Evolutionary conservation across 768 basidiomycete genomes (phyloP), one percentile per base, ranked within the genome.

Genomic region (Dendrothele bispora): DNA sequence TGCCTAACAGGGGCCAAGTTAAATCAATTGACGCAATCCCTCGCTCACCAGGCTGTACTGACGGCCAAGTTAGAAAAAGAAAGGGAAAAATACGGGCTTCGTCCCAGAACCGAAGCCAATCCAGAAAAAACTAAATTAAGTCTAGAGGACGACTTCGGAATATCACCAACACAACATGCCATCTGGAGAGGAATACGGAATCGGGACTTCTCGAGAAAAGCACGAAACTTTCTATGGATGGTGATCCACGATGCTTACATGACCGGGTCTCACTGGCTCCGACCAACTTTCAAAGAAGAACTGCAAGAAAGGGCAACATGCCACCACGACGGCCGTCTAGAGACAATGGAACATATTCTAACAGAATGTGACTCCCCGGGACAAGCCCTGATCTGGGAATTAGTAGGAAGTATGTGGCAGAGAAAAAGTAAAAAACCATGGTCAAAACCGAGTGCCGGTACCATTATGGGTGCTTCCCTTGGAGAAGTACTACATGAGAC

Each of bases 311-410:
- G 14, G 12, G n/a, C n/a, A n/a, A n/a, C n/a, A n/a, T n/a, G n/a
- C n/a, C n/a, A n/a, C n/a, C 29, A 39, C 1, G 61, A 62, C 26
- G 20, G 29, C 0, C 39, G 18, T 1, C 44, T 7, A n/a, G 68
- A 68, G 38, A 29, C 58, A 2, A 54, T 69, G 49, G 54, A 58
- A 11, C 67, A 69, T 39, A 65, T 66, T 4, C 53, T 67, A 1
- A 47, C 40, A 0, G 47, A 64, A 20, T 68, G 67, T 37, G 26
- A 24, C 35, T 49, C 43, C 0, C 47, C 52, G 2, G 60, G 58
- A 0, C 62, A 62, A 36, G 43, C 40, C 21, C n/a, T 15, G 22
- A 41, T 62, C 5, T 68, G 65, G 65, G n/a, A 44, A 14, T 29
- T 56, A 2, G 53, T 50, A 0, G 40, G 48, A 29, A 34, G 51